phyloP scores from a whole-genome alignment of 208 protist species.

The Herpetomonas muscarum region DNA sequence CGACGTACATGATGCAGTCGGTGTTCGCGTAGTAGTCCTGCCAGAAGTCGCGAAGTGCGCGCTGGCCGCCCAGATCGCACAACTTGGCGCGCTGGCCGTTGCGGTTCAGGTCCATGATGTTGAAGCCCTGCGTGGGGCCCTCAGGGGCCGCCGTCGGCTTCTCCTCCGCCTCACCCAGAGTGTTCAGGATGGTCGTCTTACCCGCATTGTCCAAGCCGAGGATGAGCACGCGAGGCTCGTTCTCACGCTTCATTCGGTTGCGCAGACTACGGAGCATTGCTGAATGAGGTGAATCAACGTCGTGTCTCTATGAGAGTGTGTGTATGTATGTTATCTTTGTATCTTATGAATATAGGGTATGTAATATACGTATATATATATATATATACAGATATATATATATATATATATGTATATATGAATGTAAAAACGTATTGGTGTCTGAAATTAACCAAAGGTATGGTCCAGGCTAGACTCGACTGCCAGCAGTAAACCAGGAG shows the following conservation, averaged over 20 bases:
- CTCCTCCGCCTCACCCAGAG: slow-evolving; percentile 77
- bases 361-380: too few relatives aligned
- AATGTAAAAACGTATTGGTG: background rate
- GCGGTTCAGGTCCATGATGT: slow-evolving; percentile 97
- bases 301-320: slow-evolving; percentile 3
- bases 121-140: slow-evolving; percentile 99
- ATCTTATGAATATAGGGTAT: too few relatives aligned
- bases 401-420: slow-evolving; percentile 1
- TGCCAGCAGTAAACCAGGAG: too few relatives aligned
- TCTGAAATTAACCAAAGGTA: too few relatives aligned
- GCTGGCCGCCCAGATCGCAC: slow-evolving; percentile 99
- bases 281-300: too few relatives aligned
- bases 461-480: too few relatives aligned
- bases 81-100: slow-evolving; percentile 95
- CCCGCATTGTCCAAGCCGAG: slow-evolving; percentile 95
- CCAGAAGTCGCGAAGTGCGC: slow-evolving; percentile 97
- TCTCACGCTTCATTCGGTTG: slow-evolving; percentile 87
- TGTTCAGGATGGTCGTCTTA: slow-evolving; percentile 96
- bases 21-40: slow-evolving; percentile 97
- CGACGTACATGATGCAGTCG: slow-evolving; percentile 97
- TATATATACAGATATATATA: background rate
- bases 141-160: slow-evolving; percentile 79
- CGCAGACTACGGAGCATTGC: slow-evolving; percentile 83
- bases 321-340: slow-evolving; percentile 2
- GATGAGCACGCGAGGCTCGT: slow-evolving; percentile 93